These are phyloP conservation scores for Vachellia collinsii DNA, from an alignment of 306 rosid species.

Conservation along the genomic window DNA sequence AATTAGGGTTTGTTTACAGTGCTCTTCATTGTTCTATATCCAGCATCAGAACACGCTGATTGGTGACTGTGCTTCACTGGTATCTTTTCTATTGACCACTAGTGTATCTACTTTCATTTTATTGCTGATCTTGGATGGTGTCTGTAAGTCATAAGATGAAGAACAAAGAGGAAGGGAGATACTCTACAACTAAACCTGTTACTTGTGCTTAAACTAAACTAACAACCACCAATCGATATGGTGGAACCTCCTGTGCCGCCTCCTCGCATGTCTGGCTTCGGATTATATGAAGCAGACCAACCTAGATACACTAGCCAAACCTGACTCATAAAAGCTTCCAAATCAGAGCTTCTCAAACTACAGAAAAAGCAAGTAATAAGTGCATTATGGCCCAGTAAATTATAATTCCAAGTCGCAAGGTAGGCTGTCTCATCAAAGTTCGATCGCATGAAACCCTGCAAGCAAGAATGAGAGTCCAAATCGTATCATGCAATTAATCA, in stretches of 20 bases:
- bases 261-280: not conserved
- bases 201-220: constrained; percentile 8
- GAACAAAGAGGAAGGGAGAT: constrained; percentile 29
- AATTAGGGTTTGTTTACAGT: constrained; percentile 20
- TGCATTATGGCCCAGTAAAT: constrained; percentile 90
- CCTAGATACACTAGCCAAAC: constrained; percentile 20
- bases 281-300: constrained; percentile 26
- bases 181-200: constrained; percentile 37
- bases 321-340: constrained; percentile 10
- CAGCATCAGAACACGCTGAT: constrained; percentile 43
- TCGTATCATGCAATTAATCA: constrained; percentile 20
- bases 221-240: constrained; percentile 27
- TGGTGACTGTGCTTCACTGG: constrained; percentile 26
- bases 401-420: constrained; percentile 81
- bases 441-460: constrained; percentile 97
- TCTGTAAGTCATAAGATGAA: not conserved
- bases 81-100: constrained; percentile 29
- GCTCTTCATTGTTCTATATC: constrained; percentile 37
- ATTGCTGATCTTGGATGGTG: not conserved
- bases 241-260: constrained; percentile 12
- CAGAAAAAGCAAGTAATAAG: constrained; percentile 76
- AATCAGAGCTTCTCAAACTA: constrained; percentile 67
- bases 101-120: constrained; percentile 27
- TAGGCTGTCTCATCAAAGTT: constrained; percentile 88
- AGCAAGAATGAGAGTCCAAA: constrained; percentile 33